phyloP scores from a whole-genome alignment of 371 early-diverging fungal species.

The Lichtheimia corymbifera region DNA sequence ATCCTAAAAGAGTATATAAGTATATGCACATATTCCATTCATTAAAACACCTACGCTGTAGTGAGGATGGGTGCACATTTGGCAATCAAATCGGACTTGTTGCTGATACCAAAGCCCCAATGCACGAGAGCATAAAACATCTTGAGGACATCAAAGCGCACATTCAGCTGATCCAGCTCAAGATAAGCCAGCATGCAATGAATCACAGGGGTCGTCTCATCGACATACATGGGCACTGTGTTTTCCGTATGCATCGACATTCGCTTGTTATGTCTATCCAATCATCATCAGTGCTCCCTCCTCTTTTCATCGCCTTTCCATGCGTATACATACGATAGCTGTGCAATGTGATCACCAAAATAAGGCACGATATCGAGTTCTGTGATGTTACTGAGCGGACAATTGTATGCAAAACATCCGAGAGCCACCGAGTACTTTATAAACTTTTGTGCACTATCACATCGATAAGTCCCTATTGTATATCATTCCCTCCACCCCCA shows the following conservation, averaged over 20 bases:
- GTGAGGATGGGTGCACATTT: constrained; percentile 36
- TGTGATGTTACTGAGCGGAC: constrained; percentile 36
- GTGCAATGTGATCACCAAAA: constrained; percentile 27
- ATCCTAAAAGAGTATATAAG: constrained; percentile 23
- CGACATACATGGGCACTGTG: constrained; percentile 19
- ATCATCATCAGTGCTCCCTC: no score
- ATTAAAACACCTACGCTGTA: constrained; percentile 34
- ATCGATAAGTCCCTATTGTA: not conserved
- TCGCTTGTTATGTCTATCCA: constrained; percentile 30
- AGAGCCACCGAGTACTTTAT: constrained; percentile 43
- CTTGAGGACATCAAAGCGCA: constrained; percentile 36
- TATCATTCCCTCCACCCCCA: no score
- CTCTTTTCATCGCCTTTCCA: no score
- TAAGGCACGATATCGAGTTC: constrained; percentile 44
- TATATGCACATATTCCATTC: not conserved
- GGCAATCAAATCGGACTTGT: constrained; percentile 33
- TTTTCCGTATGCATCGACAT: constrained; percentile 28
- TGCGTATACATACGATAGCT: constrained; percentile 29
- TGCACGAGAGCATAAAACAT: constrained; percentile 42
- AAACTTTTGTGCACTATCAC: constrained; percentile 27
- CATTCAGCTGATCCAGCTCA: constrained; percentile 35
- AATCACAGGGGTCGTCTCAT: constrained; percentile 36
- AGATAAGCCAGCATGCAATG: constrained; percentile 38
- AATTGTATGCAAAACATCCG: constrained; percentile 41
- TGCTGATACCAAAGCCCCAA: constrained; percentile 41